Base-by-base conservation (phyloP, 345 rosid species). In the Cardamine chenopodiifolia region DNA sequence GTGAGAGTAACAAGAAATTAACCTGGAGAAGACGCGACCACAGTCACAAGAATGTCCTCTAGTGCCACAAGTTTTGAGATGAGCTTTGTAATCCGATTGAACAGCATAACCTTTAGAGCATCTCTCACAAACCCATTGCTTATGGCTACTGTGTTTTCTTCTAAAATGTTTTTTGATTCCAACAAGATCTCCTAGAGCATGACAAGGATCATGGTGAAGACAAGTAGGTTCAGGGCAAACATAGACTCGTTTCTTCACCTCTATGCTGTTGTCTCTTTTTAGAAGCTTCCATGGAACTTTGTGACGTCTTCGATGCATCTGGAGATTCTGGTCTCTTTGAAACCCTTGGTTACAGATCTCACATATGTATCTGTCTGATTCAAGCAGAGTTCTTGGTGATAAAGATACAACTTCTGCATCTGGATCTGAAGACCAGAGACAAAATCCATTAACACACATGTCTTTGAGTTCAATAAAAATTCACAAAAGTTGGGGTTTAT, bases 321-420 rank as follows among this genome's bases (percentile, higher is more conserved):
- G 96, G 5, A 90, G 87, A 83, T 90, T 90, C 80, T 90, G 96
- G 78, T 90, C 96, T 57, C 96, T 80, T 74, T 90, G 93, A 79
- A 90, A 90, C 72, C 96, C 96, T 83, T 90, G 93, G 78, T 86
- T 90, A 55, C 96, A 90, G 90, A 90, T 90, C 92, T 90, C 96
- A 62, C 96, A 90, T 19, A 90, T 83, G 70, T 90, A 90, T 63
- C 90, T 81, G 66, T 90, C 93, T 37, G 96, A 90, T 76, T 90
- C 93, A 35, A 90, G 79, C 37, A 90, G 78, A 11, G 92, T 90
- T 79, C 81, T 82, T 3, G 96, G 93, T 2, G 96, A 87, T 45
- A 90, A 62, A 64, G 93, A 90, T 9, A 90, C 92, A 71, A 90
- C 96, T 80, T 88, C 96, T 52, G 96, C 96, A 83, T 90, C 90